These are phyloP conservation scores for Chaetomiaceae sp. DNA, from an alignment of 2,329 filamentous ascomycete genomes.

Conservation along the genomic window DNA sequence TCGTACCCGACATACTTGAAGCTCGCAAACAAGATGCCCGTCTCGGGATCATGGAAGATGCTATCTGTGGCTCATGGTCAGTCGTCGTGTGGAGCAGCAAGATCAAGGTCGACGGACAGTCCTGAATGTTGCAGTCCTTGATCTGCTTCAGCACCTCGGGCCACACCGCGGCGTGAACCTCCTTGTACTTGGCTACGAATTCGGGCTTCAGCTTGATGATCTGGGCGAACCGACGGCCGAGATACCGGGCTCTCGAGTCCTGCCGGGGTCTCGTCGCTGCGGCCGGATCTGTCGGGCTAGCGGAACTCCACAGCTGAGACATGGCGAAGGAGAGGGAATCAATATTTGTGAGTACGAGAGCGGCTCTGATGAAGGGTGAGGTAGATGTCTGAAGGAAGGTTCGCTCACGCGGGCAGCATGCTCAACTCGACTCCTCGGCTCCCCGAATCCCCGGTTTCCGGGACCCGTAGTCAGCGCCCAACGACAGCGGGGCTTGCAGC, in stretches of 20 bases:
- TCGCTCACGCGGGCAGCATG: too few relatives aligned
- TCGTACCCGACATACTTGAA: slow-evolving; percentile 76
- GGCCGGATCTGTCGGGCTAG: too few relatives aligned
- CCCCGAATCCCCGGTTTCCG: too few relatives aligned
- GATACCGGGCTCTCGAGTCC: slow-evolving; percentile 22
- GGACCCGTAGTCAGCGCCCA: too few relatives aligned
- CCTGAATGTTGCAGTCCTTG: slow-evolving; percentile 64
- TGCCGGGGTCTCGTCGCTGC: neutral
- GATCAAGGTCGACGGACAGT: slow-evolving; percentile 57
- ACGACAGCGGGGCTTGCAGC: too few relatives aligned
- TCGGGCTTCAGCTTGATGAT: slow-evolving; percentile 66
- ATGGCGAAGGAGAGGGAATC: too few relatives aligned
- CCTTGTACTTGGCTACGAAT: slow-evolving; percentile 62
- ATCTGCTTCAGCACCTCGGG: slow-evolving; percentile 72
- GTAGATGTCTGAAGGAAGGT: too few relatives aligned
- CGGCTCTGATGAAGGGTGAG: too few relatives aligned
- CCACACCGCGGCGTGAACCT: slow-evolving; percentile 68
- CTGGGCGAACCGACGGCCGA: slow-evolving; percentile 58
- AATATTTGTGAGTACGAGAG: too few relatives aligned
- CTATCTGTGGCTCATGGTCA: slow-evolving; percentile 46
- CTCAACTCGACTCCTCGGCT: too few relatives aligned
- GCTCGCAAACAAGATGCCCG: slow-evolving; percentile 61
- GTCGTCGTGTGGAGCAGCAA: too few relatives aligned
- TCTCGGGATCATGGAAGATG: slow-evolving; percentile 61
- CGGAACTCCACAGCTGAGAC: too few relatives aligned